Evolutionary conservation across 2,329 filamentous ascomycete genomes (phyloP).

Genomic region (Macrophomina tecta): DNA sequence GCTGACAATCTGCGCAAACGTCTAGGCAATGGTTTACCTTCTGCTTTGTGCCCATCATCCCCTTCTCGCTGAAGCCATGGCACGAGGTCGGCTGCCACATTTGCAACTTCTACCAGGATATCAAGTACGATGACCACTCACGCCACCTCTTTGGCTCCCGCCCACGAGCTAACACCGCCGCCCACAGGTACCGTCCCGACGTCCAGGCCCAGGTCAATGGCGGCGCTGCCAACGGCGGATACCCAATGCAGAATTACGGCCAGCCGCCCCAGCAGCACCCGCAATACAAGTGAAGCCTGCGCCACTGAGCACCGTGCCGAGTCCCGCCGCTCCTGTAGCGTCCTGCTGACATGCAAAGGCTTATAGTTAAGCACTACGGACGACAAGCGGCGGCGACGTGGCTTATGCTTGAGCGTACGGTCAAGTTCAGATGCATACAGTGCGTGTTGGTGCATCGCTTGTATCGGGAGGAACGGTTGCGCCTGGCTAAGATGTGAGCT

Average conservation of each 20-base stretch:
- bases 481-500: not conserved
- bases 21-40: slow-evolving; percentile 74
- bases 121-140: slow-evolving; percentile 43
- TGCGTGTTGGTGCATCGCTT: slow-evolving; percentile 6
- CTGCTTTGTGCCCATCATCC: slow-evolving; percentile 77
- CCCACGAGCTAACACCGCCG: not conserved
- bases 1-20: slow-evolving; percentile 11
- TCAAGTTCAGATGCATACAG: slow-evolving; percentile 15
- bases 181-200: slow-evolving; percentile 39
- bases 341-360: not conserved
- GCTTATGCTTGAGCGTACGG: not conserved
- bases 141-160: not conserved
- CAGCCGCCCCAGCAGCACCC: slow-evolving; percentile 24
- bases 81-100: slow-evolving; percentile 75
- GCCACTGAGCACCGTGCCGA: not conserved
- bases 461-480: not conserved
- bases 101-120: slow-evolving; percentile 74
- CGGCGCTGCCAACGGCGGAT: slow-evolving; percentile 27
- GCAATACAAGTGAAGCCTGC: slow-evolving; percentile 29
- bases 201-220: slow-evolving; percentile 41
- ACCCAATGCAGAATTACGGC: slow-evolving; percentile 24
- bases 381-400: not conserved
- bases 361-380: not conserved
- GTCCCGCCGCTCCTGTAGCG: not conserved
- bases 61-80: slow-evolving; percentile 64